Conservation (phyloP, 2,329 filamentous ascomycete species). For the Blastomyces emzantsi region DNA sequence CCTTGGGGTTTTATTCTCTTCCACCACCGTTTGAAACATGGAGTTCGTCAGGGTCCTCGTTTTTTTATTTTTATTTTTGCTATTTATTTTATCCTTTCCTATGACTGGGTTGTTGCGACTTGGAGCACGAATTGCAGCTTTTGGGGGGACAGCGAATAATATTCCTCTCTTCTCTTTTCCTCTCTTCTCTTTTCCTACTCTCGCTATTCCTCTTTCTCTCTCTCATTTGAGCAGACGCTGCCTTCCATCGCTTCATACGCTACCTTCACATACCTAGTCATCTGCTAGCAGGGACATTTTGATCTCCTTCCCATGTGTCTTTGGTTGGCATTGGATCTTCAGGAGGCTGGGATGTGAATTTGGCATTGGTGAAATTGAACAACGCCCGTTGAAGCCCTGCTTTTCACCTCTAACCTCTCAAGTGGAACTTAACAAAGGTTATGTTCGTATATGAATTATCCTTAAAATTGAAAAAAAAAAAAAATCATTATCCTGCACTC, state of each 20-base stretch:
- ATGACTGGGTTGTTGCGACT: background rate
- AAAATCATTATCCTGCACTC: background rate
- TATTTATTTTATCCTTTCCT: background rate
- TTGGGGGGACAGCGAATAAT: background rate
- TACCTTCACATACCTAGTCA: background rate
- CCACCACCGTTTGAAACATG: background rate
- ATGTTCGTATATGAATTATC: background rate
- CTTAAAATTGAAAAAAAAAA: background rate
- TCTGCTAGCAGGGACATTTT: background rate
- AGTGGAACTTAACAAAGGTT: background rate
- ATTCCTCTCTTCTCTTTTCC: background rate
- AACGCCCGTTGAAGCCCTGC: background rate
- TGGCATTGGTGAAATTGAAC: background rate
- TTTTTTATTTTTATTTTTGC: background rate
- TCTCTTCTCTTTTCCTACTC: background rate
- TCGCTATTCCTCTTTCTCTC: background rate
- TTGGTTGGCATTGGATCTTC: background rate
- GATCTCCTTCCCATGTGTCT: background rate
- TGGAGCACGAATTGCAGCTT: background rate
- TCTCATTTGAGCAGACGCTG: background rate
- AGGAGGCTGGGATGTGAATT: background rate
- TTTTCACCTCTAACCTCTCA: background rate
- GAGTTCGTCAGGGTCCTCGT: background rate
- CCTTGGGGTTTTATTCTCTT: background rate
- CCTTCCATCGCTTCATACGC: background rate